Base-by-base conservation (phyloP, 768 basidiomycete species). In the Kwoniella sp. region DNA sequence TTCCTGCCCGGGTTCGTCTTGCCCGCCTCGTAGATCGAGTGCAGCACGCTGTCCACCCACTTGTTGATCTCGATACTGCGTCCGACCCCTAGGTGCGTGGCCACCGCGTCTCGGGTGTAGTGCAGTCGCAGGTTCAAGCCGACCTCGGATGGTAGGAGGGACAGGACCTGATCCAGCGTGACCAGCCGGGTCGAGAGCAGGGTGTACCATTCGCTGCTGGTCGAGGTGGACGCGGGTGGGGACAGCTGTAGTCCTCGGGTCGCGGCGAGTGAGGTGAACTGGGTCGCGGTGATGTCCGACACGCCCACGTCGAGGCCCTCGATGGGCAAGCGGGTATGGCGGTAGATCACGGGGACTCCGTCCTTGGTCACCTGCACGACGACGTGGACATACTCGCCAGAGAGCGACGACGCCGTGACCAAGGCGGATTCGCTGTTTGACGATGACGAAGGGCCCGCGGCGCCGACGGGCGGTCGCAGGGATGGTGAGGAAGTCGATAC, bases 311-410 rank as follows among this genome's bases (percentile, higher is more conserved):
- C 84, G 59, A 88, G 82, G 15, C 80, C 81, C 5, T 80, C 76
- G 44, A 84, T 80, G 0, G 91, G 89, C 19, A 99, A 76, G 23
- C 78, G 69, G 83, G 84, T 87, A n/a, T 83, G 80, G 17, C 83
- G 77, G 68, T 79, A 95, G 0, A 88, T 79, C 34, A 99, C 90
- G 0, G 95, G 88, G n/a, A 90, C 83, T 25, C 86, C 75, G 73
- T 99, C 95, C 52, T 84, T 81, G 6, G 95, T 96, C 50, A 96
- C 86, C 75, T 99, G 95, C 8, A 98, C 83, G 28, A 86, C 81
- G 41, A 87, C 77, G 63, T 88, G 85, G 29, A 93, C 77, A 76
- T 91, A 93, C 62, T 82, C 84, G n/a, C 92, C 93, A 25, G 83
- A 81, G 14, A 98, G 79, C 3, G 95, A 98, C 3, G 89, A 89